Evolutionary conservation across 257 asterid species (phyloP), one percentile per base, ranked within the genome.

Genomic region (Coffea eugenioides): DNA sequence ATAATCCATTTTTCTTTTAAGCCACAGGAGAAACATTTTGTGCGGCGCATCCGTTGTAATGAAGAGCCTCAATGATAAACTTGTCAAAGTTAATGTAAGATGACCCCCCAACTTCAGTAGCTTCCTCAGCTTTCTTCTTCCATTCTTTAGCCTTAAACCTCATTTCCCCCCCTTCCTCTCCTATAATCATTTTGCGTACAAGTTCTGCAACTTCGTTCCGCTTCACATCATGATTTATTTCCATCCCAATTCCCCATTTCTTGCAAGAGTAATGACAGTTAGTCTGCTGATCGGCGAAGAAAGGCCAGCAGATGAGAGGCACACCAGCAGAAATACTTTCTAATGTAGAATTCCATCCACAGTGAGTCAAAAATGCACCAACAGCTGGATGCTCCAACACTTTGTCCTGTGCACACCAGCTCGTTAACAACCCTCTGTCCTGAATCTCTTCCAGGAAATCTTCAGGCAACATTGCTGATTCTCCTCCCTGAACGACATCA

Each of bases 271-370:
- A 89, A 27, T 83, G 87, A 12, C 86, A 83, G 39, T 91, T 91
- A 0, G 91, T 88, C 65, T 86, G 92, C 72, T 91, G 91, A 43
- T 90, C 92, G 0, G 89, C 86, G 10, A 90, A 89, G 67, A 89
- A 89, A 0, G 95, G 95, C 93, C 93, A 88, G 46, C 92, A 83
- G 21, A 90, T 88, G 5, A 89, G 84, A 0, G 91, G 93, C 49
- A 89, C 86, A 0, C 90, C 95, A 0, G 75, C 80, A 1, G 85
- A 82, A 13, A 90, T 71, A 9, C 82, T 81, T 72, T 87, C 93
- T 57, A 77, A 4, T 45, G 25, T 84, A 0, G 93, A 91, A 15
- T 91, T 91, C 93, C 93, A 91, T 14, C 95, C 91, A 41, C 89
- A 89, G 10, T 89, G 95, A 6, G 90, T 84, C 80, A 89, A 59